A percentile compares a stretch with the other conserved stretches of the same genome.
Evolutionary conservation across 129 eudicot species (phyloP).

Genomic region (Sambucus nigra): DNA sequence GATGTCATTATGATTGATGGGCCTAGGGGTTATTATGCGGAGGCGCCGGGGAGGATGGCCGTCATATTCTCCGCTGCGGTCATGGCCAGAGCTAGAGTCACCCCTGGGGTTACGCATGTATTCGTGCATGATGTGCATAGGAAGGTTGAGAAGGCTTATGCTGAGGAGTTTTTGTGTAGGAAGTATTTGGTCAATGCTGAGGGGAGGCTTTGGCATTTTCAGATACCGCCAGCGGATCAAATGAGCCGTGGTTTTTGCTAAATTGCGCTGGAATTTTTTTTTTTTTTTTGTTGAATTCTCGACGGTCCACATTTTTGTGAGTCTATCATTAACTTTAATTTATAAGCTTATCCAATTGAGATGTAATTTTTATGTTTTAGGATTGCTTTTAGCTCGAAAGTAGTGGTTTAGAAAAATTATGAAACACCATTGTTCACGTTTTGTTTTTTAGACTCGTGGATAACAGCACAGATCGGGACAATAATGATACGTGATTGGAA

Average conservation of each 20-base stretch:
- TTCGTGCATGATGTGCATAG: conserved; percentile 51
- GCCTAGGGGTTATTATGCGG: conserved; percentile 44
- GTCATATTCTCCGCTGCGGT: conserved; percentile 48
- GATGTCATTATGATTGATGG: conserved; percentile 48
- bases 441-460: no score
- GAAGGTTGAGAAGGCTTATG: conserved; percentile 41
- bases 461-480: no score
- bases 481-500: no score
- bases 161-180: conserved; percentile 42
- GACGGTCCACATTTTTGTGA: no score
- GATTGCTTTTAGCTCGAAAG: no score
- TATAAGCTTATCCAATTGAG: no score
- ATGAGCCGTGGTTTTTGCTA: conserved; percentile 20
- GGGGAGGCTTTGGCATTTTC: conserved; percentile 51
- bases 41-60: conserved; percentile 58
- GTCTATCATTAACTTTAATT: no score
- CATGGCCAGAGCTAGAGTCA: conserved; percentile 34
- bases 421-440: no score
- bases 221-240: conserved; percentile 29
- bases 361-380: no score
- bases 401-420: no score
- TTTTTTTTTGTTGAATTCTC: background rate
- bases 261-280: background rate
- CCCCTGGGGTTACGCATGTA: conserved; percentile 37
- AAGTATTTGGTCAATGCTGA: conserved; percentile 26